Base-by-base conservation (phyloP, 2,329 filamentous ascomycete genomes). In the Onygenales sp. region DNA sequence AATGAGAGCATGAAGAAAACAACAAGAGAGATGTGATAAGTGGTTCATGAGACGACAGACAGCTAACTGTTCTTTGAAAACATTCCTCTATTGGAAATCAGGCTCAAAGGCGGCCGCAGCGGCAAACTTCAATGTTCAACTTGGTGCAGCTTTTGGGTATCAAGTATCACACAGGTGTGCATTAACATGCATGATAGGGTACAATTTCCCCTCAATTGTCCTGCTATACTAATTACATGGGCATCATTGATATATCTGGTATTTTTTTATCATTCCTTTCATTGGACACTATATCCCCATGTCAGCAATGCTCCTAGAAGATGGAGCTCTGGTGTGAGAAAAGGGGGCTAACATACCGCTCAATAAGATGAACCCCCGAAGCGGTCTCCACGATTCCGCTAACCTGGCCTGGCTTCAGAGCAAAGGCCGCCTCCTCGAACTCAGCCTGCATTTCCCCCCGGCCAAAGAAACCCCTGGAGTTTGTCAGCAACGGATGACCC, bases 371-470 rank as follows among this genome's bases (percentile, higher is more conserved):
- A 65, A 97, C 77, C 1, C 93, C 93, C 51, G 91, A 96, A 49
- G 90, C 91, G 40, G 93, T 96, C 72, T 95, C 87, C 10, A 97
- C 86, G 39, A 96, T 78, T 46, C 80, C 78, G 72, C 91, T 96
- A 65, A 97, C 83, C 72, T 96, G 82, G 36, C 90, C 91, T 2
- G 86, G 85, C 70, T 91, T 81, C 52, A 98, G 77, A n/a, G 81
- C 85, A 73, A 98, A 98, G 1, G 93, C 87, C 4, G 91, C 91
- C 53, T 96, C 89, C 74, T 98, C 93, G 66, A 98, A 98, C 73
- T 96, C 92, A 76, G 91, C 92, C 70, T 98, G 93, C 93, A 98
- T 98, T 65, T 97, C 92, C 32, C 90, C 89, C 63, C 81, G 84
- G 53, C 89, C 91, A 70, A 98, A 98, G 72, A 91, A 95, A 17